These are phyloP conservation scores for Astrothelium macrocarpum DNA, from an alignment of 495 filamentous ascomycete genomes.

Conservation along the genomic window DNA sequence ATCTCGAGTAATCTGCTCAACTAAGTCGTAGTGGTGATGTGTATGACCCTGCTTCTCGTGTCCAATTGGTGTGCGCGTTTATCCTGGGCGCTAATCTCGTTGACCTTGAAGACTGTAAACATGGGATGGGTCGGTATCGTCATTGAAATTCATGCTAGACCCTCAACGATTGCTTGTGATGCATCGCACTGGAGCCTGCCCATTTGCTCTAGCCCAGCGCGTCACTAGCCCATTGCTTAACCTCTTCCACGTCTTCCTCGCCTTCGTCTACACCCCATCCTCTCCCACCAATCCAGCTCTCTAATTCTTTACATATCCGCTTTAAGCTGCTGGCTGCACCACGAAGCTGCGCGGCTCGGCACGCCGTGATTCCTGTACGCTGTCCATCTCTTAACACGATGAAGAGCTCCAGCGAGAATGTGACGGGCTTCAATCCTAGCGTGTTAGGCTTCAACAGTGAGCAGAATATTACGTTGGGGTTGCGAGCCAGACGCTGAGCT, in stretches of 20 bases:
- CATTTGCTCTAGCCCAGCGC: not conserved
- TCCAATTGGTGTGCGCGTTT: not conserved
- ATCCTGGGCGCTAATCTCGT: not conserved
- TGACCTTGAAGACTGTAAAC: not conserved
- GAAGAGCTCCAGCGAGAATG: conserved; percentile 75
- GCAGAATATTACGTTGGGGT: not conserved
- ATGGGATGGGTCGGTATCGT: not conserved
- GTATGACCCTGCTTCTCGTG: not conserved
- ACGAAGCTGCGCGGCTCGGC: conserved; percentile 74
- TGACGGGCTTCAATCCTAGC: conserved; percentile 64
- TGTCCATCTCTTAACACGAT: conserved; percentile 70
- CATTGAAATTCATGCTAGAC: not conserved
- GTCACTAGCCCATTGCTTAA: not conserved
- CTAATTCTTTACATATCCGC: conserved; percentile 66
- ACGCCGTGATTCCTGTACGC: conserved; percentile 51
- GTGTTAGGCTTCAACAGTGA: conserved; percentile 40
- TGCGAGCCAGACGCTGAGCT: not conserved
- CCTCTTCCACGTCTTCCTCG: conserved; percentile 21
- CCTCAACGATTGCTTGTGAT: not conserved
- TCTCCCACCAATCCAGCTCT: conserved; percentile 46
- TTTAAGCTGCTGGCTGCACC: conserved; percentile 81
- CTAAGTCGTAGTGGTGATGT: not conserved
- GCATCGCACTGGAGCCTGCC: no score
- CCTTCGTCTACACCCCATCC: conserved; percentile 61
- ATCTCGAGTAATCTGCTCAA: not conserved